A percentile compares a stretch with the other conserved stretches of the same genome.
Conservation (phyloP, 2,329 filamentous ascomycete genomes). For the Colletotrichum euphorbiae region DNA sequence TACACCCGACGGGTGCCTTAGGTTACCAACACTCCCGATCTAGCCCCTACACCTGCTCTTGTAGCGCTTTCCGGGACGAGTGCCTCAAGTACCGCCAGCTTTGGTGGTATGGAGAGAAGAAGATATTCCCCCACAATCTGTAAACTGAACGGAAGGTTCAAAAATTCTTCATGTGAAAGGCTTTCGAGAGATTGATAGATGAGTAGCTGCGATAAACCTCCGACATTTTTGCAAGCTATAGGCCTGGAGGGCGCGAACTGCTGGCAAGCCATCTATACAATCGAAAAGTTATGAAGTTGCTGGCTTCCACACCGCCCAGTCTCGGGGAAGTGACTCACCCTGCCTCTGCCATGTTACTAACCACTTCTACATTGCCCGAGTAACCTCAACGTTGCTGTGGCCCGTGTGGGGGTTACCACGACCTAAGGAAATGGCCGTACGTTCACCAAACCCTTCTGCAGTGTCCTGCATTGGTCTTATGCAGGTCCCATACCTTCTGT, state of each 20-base stretch:
- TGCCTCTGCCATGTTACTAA: neutral
- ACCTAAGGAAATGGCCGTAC: slow-evolving; percentile 7
- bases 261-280: no score
- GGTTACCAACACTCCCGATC: no score
- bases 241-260: no score
- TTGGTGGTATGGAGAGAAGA: neutral
- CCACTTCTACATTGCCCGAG: neutral
- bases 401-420: slow-evolving; percentile 16
- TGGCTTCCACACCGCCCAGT: no score
- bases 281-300: no score
- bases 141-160: neutral
- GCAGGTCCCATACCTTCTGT: slow-evolving; percentile 24
- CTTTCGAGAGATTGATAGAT: no score
- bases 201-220: no score
- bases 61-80: no score
- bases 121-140: neutral
- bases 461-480: slow-evolving; percentile 34
- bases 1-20: no score
- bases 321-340: no score
- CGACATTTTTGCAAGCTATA: no score
- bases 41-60: no score
- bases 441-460: slow-evolving; percentile 11
- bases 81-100: neutral
- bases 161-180: slow-evolving; percentile 7
- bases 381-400: neutral